phyloP scores from a whole-genome alignment of 2,329 filamentous ascomycete species.

The Didymella lethalis region DNA sequence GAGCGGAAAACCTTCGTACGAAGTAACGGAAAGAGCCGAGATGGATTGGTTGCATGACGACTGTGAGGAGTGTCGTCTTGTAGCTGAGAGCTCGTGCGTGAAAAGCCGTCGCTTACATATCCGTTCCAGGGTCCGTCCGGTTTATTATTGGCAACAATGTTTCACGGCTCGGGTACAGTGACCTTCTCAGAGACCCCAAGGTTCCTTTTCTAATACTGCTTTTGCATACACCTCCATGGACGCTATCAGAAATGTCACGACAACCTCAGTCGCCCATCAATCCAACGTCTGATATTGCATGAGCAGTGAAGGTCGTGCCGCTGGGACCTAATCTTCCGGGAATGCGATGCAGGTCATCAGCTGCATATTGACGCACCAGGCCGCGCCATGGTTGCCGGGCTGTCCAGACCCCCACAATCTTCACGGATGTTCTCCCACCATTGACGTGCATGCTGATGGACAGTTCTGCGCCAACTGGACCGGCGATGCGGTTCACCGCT shows the following conservation, averaged over 20 bases:
- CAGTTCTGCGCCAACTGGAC: not conserved
- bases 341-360: not conserved
- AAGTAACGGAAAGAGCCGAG: slow-evolving; percentile 18
- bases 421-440: not conserved
- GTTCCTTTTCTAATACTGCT: not conserved
- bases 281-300: not conserved
- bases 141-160: slow-evolving; percentile 18
- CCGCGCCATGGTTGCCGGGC: not conserved
- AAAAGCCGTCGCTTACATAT: slow-evolving; percentile 12
- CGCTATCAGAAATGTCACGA: not conserved
- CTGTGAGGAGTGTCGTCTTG: slow-evolving; percentile 9
- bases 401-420: not conserved
- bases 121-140: slow-evolving; percentile 11
- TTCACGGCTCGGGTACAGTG: slow-evolving; percentile 1
- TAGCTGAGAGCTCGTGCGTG: slow-evolving; percentile 9
- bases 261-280: not conserved
- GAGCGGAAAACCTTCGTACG: slow-evolving; percentile 14
- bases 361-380: slow-evolving; percentile 3
- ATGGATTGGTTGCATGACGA: slow-evolving; percentile 14
- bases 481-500: slow-evolving; percentile 8
- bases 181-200: not conserved
- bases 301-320: not conserved
- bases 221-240: not conserved
- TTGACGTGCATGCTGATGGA: not conserved
- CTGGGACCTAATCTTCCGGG: not conserved